These are phyloP conservation scores for Somion occarium DNA, from an alignment of 1,284 basidiomycete genomes.

Conservation along the genomic window DNA sequence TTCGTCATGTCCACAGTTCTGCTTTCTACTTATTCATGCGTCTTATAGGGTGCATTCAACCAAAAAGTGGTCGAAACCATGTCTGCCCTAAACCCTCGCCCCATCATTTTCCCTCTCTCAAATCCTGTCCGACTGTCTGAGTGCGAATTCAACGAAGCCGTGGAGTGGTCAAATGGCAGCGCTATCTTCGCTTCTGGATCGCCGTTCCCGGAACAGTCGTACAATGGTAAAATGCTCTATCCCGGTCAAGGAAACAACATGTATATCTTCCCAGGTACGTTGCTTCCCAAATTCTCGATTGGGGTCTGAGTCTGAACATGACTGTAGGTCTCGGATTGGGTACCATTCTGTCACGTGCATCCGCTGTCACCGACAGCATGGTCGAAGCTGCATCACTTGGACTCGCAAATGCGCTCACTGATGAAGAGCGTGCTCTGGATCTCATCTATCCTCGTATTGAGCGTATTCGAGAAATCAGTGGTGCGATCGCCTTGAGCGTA, in stretches of 20 bases:
- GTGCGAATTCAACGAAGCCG: slow-evolving; percentile 83
- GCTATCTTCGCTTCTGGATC: slow-evolving; percentile 91
- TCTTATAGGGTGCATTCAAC: slow-evolving; percentile 66
- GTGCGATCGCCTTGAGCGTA: slow-evolving; percentile 66
- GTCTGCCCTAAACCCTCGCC: slow-evolving; percentile 80
- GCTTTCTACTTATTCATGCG: slow-evolving; percentile 7
- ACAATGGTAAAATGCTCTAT: slow-evolving; percentile 58
- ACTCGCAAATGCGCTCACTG: slow-evolving; percentile 72
- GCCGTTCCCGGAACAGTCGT: slow-evolving; percentile 73
- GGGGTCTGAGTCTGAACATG: slow-evolving; percentile 13
- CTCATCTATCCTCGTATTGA: slow-evolving; percentile 76
- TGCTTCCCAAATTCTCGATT: slow-evolving; percentile 11
- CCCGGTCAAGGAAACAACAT: slow-evolving; percentile 94
- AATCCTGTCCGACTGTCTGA: slow-evolving; percentile 88
- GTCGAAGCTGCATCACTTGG: slow-evolving; percentile 77
- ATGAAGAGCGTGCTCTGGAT: slow-evolving; percentile 61
- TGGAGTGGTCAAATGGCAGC: slow-evolving; percentile 66
- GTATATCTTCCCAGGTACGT: slow-evolving; percentile 69
- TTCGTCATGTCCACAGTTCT: slow-evolving; percentile 9
- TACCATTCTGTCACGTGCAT: slow-evolving; percentile 64
- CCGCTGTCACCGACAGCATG: slow-evolving; percentile 73
- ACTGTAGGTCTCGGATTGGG: slow-evolving; percentile 73
- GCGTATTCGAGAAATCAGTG: slow-evolving; percentile 82
- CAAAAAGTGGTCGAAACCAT: slow-evolving; percentile 75
- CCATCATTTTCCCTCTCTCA: slow-evolving; percentile 95